These are phyloP conservation scores for Amanita rubescens DNA, from an alignment of 768 basidiomycete species.

Conservation along the genomic window DNA sequence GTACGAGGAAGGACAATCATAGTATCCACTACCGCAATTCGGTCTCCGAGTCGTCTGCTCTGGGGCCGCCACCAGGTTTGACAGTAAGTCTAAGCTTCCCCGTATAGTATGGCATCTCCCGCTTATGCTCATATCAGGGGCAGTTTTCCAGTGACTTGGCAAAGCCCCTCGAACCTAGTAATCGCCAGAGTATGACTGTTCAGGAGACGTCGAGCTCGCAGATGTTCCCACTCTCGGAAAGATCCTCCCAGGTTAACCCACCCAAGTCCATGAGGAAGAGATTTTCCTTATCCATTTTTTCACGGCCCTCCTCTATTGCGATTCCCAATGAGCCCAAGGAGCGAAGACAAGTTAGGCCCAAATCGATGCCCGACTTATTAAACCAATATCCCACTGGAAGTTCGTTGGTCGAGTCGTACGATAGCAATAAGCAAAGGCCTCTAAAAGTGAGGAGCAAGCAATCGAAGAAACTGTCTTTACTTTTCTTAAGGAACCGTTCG, in stretches of 20 bases:
- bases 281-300: constrained; percentile 5
- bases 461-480: neutral
- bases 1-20: neutral
- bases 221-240: neutral
- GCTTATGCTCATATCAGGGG: neutral
- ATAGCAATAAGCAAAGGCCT: neutral
- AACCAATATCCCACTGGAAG: neutral
- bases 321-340: neutral
- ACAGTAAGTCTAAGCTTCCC: constrained; percentile 12
- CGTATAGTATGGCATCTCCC: neutral
- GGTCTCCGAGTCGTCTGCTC: constrained; percentile 5
- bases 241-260: neutral
- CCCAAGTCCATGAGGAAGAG: constrained; percentile 1
- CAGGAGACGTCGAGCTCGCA: neutral
- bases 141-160: neutral
- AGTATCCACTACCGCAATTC: neutral
- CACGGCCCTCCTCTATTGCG: neutral
- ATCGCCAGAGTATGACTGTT: neutral
- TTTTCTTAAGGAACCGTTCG: neutral
- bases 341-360: neutral
- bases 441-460: neutral
- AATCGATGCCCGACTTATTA: constrained; percentile 6
- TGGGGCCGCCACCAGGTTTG: constrained; percentile 21
- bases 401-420: neutral
- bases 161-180: neutral